These are phyloP conservation scores for Lyophyllum shimeji DNA, from an alignment of 768 basidiomycete species.

Conservation along the genomic window DNA sequence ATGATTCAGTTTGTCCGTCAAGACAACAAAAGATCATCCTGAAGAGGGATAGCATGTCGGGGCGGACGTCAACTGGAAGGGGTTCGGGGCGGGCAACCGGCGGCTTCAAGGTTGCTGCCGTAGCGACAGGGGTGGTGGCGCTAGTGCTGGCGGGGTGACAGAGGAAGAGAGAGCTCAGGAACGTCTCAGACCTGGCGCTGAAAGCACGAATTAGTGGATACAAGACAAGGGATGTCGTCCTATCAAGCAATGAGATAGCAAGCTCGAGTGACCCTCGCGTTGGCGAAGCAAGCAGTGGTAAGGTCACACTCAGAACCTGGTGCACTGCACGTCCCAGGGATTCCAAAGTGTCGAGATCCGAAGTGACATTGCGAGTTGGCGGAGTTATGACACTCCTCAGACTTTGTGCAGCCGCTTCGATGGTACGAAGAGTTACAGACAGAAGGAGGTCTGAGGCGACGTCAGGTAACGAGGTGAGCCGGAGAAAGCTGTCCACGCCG, in stretches of 20 bases:
- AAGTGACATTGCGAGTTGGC: not conserved
- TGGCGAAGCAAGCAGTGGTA: constrained; percentile 15
- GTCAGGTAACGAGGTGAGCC: constrained; percentile 24
- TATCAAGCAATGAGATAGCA: constrained; percentile 16
- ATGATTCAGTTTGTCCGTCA: constrained; percentile 7
- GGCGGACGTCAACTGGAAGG: constrained; percentile 25
- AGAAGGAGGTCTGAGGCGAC: constrained; percentile 24
- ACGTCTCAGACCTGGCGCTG: constrained; percentile 11
- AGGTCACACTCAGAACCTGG: constrained; percentile 16
- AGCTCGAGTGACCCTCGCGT: constrained; percentile 5
- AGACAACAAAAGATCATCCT: constrained; percentile 20
- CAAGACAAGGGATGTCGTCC: constrained; percentile 14
- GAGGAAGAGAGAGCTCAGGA: constrained; percentile 14
- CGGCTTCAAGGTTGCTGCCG: constrained; percentile 8
- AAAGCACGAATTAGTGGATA: constrained; percentile 17
- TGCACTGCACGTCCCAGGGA: constrained; percentile 16
- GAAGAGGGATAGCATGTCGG: constrained; percentile 27
- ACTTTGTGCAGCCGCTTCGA: constrained; percentile 26
- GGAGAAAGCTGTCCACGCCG: constrained; percentile 28
- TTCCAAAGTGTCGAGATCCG: constrained; percentile 21
- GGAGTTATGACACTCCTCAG: constrained; percentile 10
- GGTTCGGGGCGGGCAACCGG: constrained; percentile 4
- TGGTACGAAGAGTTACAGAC: constrained; percentile 26
- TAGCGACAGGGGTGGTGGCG: not conserved
- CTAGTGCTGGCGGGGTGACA: constrained; percentile 1